Evolutionary conservation across 306 rosid species (phyloP).

Genomic region (Cucumis melo): DNA sequence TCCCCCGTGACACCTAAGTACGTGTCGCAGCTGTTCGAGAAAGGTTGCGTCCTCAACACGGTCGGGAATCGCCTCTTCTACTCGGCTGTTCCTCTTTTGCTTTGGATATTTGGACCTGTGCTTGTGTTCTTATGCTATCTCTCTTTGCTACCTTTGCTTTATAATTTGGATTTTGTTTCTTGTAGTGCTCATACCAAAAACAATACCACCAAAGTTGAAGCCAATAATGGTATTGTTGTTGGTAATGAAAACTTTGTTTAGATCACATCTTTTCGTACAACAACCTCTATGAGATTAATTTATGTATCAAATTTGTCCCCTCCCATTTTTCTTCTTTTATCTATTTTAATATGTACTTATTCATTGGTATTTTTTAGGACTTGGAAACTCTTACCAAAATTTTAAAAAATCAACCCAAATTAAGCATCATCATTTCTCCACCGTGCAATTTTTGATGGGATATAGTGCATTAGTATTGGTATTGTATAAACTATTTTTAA

Average conservation of each 20-base stretch:
- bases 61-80: slow-evolving; percentile 26
- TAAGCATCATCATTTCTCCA: too few relatives aligned
- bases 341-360: too few relatives aligned
- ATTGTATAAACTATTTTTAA: too few relatives aligned
- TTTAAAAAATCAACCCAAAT: too few relatives aligned
- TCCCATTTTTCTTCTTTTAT: too few relatives aligned
- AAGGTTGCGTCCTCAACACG: slow-evolving; percentile 9
- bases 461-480: too few relatives aligned
- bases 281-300: too few relatives aligned
- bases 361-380: too few relatives aligned
- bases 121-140: slow-evolving; percentile 16
- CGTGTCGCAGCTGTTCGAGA: slow-evolving; percentile 13
- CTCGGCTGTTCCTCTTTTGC: slow-evolving; percentile 21
- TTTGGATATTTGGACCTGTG: slow-evolving; percentile 28
- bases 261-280: too few relatives aligned
- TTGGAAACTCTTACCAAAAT: too few relatives aligned
- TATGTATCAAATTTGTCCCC: too few relatives aligned
- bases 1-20: not conserved
- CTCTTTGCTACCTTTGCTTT: slow-evolving; percentile 15
- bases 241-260: not conserved
- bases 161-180: slow-evolving; percentile 8
- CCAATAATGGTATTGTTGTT: not conserved
- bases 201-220: not conserved
- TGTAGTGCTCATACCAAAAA: not conserved
- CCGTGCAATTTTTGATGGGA: too few relatives aligned